A percentile compares a stretch with the other conserved stretches of the same genome.
These are phyloP conservation scores for Volvariella surrecta DNA, from an alignment of 1,284 basidiomycete genomes.

Conservation along the genomic window DNA sequence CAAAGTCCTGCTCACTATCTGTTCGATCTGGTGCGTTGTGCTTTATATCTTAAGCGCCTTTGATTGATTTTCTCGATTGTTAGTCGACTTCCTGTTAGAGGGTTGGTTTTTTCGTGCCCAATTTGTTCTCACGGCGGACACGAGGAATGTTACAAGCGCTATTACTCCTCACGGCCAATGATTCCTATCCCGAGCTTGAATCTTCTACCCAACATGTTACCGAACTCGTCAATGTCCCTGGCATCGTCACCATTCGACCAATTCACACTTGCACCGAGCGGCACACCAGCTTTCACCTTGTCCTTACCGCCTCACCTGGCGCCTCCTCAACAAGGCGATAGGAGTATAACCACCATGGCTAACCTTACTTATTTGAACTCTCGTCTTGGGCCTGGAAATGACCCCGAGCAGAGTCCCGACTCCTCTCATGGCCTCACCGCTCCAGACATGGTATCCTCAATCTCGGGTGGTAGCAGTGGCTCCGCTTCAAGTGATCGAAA, in stretches of 20 bases:
- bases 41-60: neutral
- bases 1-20: conserved; percentile 36
- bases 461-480: conserved; percentile 15
- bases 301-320: neutral
- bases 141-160: conserved; percentile 60
- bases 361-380: too few relatives aligned
- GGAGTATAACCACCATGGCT: too few relatives aligned
- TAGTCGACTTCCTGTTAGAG: conserved; percentile 66
- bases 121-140: conserved; percentile 73
- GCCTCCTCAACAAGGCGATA: neutral
- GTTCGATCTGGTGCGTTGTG: conserved; percentile 60
- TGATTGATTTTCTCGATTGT: conserved; percentile 6
- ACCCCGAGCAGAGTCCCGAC: too few relatives aligned
- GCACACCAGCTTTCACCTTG: too few relatives aligned
- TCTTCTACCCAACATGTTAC: neutral
- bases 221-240: neutral
- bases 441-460: neutral
- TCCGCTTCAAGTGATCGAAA: conserved; percentile 2
- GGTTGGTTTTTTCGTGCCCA: conserved; percentile 60
- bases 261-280: too few relatives aligned
- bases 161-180: conserved; percentile 49
- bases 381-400: too few relatives aligned
- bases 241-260: too few relatives aligned
- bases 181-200: conserved; percentile 26
- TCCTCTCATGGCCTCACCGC: too few relatives aligned